Percentiles rank a stretch among this genome's conserved stretches.
Evolutionary conservation across 306 rosid species (phyloP).

Genomic region (Gastrolobium bilobum): DNA sequence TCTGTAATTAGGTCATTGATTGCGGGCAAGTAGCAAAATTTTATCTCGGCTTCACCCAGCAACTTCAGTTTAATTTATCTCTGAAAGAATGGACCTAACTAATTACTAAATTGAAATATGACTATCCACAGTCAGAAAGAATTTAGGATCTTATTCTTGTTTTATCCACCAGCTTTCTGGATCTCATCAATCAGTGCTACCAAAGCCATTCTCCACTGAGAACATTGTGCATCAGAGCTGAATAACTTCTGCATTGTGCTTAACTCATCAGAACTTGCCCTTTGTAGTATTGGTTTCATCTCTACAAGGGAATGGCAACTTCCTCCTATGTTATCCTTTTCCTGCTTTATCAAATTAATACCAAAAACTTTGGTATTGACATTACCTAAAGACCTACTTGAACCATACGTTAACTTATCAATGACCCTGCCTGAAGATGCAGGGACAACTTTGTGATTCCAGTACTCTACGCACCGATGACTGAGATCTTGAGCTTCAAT

Average conservation of each 20-base stretch:
- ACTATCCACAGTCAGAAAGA: conserved; percentile 62
- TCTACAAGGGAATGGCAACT: conserved; percentile 53
- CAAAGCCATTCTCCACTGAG: conserved; percentile 60
- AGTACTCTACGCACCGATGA: conserved; percentile 79
- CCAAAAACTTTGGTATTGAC: conserved; percentile 57
- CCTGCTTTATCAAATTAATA: conserved; percentile 54
- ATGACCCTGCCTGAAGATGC: conserved; percentile 31
- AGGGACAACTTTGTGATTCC: conserved; percentile 65
- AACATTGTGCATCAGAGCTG: conserved; percentile 53
- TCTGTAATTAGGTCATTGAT: conserved; percentile 49
- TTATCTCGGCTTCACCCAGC: conserved; percentile 50
- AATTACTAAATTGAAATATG: conserved; percentile 49
- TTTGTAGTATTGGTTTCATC: conserved; percentile 51
- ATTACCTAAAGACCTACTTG: conserved; percentile 49
- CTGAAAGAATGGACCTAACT: conserved; percentile 67
- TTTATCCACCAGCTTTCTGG: conserved; percentile 61
- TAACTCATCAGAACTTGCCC: conserved; percentile 70
- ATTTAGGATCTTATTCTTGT: conserved; percentile 54
- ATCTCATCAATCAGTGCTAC: conserved; percentile 65
- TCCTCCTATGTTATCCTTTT: conserved; percentile 41
- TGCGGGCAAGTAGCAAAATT: conserved; percentile 51
- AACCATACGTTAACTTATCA: conserved; percentile 47
- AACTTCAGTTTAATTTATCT: conserved; percentile 47
- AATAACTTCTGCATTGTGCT: conserved; percentile 59
- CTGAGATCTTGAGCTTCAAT: conserved; percentile 80